Evolutionary conservation across 768 basidiomycete species (phyloP).

Genomic region (Hygrophoropsis aurantiaca): DNA sequence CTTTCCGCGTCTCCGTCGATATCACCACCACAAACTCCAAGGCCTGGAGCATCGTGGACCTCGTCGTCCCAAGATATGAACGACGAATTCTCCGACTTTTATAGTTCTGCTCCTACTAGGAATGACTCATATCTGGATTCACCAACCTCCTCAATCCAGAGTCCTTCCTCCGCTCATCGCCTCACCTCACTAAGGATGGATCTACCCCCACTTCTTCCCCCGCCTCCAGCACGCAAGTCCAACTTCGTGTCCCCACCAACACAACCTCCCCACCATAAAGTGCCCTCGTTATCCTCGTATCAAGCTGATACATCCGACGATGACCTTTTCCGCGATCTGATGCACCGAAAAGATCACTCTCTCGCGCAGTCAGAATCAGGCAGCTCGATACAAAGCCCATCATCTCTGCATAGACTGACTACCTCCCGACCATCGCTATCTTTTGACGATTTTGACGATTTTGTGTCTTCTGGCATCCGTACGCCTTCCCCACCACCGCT

Average conservation of each 20-base stretch:
- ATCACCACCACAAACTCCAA: slow-evolving; percentile 31
- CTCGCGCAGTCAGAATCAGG: slow-evolving; percentile 24
- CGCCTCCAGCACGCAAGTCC: slow-evolving; percentile 24
- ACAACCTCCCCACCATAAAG: slow-evolving; percentile 17
- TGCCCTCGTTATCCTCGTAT: slow-evolving; percentile 12
- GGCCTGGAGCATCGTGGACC: slow-evolving; percentile 10
- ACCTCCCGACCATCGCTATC: slow-evolving; percentile 23
- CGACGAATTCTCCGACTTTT: slow-evolving; percentile 56
- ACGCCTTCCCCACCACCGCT: slow-evolving; percentile 49
- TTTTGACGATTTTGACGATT: slow-evolving; percentile 50
- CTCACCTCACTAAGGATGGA: slow-evolving; percentile 10
- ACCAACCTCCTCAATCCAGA: slow-evolving; percentile 5
- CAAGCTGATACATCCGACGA: background rate
- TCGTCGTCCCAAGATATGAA: slow-evolving; percentile 22
- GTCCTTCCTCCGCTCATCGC: slow-evolving; percentile 8
- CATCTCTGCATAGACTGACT: slow-evolving; percentile 3
- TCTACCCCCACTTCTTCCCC: slow-evolving; percentile 24
- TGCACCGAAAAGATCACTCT: slow-evolving; percentile 21
- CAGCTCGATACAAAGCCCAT: slow-evolving; percentile 15
- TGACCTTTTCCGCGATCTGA: slow-evolving; percentile 8
- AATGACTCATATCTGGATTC: background rate
- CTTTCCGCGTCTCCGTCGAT: slow-evolving; percentile 28
- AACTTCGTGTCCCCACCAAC: slow-evolving; percentile 36
- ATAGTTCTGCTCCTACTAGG: slow-evolving; percentile 25
- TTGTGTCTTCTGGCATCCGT: slow-evolving; percentile 39